Base-by-base conservation (phyloP, 1,284 basidiomycete species). In the Pseudozyma hubeiensis region DNA sequence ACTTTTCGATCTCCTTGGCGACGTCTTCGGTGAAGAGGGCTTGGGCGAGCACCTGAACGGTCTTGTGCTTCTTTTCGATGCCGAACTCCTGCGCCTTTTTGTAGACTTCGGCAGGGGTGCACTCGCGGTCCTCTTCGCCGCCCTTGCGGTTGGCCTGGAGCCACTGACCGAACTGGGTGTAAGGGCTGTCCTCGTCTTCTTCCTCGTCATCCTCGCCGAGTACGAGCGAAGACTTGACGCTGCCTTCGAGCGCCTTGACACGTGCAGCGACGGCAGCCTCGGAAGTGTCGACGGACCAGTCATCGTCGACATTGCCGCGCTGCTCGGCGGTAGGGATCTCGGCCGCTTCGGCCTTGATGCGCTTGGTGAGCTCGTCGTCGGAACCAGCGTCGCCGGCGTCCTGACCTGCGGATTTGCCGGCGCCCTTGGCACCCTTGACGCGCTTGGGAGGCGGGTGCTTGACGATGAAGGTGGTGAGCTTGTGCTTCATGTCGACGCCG, bases 41-140 rank as follows among this genome's bases (percentile, higher is more conserved):
- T 83, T 96, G 91, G 33, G 91, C 91, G 52, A 99, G 87, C 57
- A 95, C 90, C 68, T 93, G 89, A 34, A 97, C 87, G 1, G 91
- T 89, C 88, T 93, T 96, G 88, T 98, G 93, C 87, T 98, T 99
- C 88, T 93, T 95, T 82, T 93, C 93, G 75, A 99, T 92, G 35
- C 92, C 93, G 40, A 95, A 85, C 67, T 97, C 94, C 84, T 96
- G 92, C 5, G 92, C 92, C 87, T 94, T 94, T 86, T 93, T 92
- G 87, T 89, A 92, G 61, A 97, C 89, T 19, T 91, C 89, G 61
- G 91, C 87, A 17, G 76, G 72, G 46, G 65, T 55, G 52, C 72
- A 63, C 41, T 77, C 76, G 53, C 77, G 74, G 30, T 65, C 76
- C 52, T 78, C 74, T 24, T 75, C 72, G 55, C 80, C 82, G 8